Evolutionary conservation across 495 filamentous ascomycete species (phyloP), one percentile per base, ranked within the genome.

Genomic region (Tuber magnatum): DNA sequence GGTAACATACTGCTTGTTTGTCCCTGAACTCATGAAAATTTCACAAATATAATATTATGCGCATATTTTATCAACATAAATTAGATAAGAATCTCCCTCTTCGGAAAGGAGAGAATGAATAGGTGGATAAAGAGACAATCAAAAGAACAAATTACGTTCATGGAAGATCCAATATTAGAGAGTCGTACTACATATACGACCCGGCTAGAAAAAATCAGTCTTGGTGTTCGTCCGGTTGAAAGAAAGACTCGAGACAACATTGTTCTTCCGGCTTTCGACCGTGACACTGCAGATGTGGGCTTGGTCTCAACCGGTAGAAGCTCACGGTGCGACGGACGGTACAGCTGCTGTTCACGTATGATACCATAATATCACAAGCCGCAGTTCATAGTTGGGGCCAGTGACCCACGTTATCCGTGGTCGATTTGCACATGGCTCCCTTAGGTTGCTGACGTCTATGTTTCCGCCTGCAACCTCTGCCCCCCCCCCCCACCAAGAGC

Each of bases 121-220:
- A 24, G 6, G 7, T 14, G 3, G 14, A 32, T 32, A 65, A 32
- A 32, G 5, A 4, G 0, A 7, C 5, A 35, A 16, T 65, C 56
- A 6, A 32, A 35, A 7, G 77, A 75, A 20, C 39, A 5, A 12
- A 42, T 65, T 68, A 1, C 20, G 14, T 14, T 70, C 72, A 83
- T n/a, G 76, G 74, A 51, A 90, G 61, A 77, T 90, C 88, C 35
- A 89, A 73, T 51, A 87, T 82, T 76, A 89, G 77, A 3, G 88
- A 87, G 84, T 89, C 87, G 81, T 90, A 89, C 80, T 90, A 87
- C 22, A 89, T 85, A 81, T 89, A 90, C 0, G 88, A 83, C 1
- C 81, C 85, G 69, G 78, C 80, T 0, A 87, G 86, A 39, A 90
- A 73, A 32, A 88, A 75, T 88, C 88, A 32, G 85, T 87, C 83